Conservation (phyloP, 208 protist species). For the Lotmaria passim region DNA sequence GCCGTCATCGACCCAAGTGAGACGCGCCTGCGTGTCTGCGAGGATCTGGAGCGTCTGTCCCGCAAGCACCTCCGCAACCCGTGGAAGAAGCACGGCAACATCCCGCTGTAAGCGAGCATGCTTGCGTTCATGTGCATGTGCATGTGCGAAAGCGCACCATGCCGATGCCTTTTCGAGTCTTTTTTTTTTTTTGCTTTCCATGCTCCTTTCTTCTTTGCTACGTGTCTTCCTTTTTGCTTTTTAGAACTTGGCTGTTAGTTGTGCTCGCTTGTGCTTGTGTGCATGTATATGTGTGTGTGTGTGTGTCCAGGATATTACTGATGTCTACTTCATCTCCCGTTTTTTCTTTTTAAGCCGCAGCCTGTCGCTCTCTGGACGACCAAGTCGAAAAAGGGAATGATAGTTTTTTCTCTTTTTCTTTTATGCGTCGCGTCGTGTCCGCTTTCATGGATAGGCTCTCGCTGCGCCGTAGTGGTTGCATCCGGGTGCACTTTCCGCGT, state of each 20-base stretch:
- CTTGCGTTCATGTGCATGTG: slow-evolving; percentile 5
- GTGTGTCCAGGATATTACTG: neutral
- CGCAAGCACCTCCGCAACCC: slow-evolving; percentile 90
- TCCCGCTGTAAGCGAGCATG: slow-evolving; percentile 88
- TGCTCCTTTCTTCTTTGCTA: slow-evolving; percentile 12
- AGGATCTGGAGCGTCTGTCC: slow-evolving; percentile 92
- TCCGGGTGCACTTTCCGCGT: slow-evolving; percentile 23
- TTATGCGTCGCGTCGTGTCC: slow-evolving; percentile 12
- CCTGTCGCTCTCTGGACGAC: neutral
- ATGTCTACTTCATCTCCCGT: slow-evolving; percentile 4
- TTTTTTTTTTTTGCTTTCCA: neutral
- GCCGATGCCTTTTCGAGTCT: no score
- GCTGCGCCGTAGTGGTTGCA: neutral
- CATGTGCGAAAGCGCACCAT: no score
- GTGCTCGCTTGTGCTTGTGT: slow-evolving; percentile 7
- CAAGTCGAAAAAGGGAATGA: neutral
- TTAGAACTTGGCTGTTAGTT: neutral
- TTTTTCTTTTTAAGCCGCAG: neutral
- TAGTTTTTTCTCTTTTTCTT: slow-evolving; percentile 38
- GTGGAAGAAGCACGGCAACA: slow-evolving; percentile 96
- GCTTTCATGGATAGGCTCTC: neutral
- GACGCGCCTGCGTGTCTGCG: slow-evolving; percentile 88
- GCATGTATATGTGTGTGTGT: neutral
- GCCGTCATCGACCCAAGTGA: slow-evolving; percentile 91
- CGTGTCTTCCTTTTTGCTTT: neutral